Conservation (phyloP, 768 basidiomycete species). For the Collybia sordida region DNA sequence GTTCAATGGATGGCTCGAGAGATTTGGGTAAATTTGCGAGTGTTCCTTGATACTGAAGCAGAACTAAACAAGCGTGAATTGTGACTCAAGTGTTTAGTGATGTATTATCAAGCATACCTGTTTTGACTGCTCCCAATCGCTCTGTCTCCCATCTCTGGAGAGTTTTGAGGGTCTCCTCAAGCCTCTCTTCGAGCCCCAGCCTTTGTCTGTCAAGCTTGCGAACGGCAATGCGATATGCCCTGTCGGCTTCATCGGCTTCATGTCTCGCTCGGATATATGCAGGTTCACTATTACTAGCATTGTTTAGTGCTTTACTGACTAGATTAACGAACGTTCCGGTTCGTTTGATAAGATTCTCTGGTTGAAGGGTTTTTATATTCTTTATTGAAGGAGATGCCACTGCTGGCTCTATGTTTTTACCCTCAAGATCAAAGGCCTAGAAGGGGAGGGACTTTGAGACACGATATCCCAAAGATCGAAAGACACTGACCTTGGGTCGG, state of each 20-base stretch:
- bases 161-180: slow-evolving; percentile 79
- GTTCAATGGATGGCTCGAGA: slow-evolving; percentile 62
- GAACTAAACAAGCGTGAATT: slow-evolving; percentile 40
- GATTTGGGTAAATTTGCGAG: slow-evolving; percentile 70
- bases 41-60: slow-evolving; percentile 86
- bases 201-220: slow-evolving; percentile 81
- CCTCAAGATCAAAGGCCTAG: slow-evolving; percentile 62
- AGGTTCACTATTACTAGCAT: slow-evolving; percentile 55
- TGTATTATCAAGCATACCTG: slow-evolving; percentile 41
- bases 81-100: not conserved
- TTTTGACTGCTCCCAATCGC: slow-evolving; percentile 80
- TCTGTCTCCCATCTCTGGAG: slow-evolving; percentile 88
- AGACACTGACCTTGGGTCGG: slow-evolving; percentile 61
- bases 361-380: slow-evolving; percentile 21
- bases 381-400: slow-evolving; percentile 19
- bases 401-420: slow-evolving; percentile 26
- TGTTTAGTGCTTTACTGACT: slow-evolving; percentile 69
- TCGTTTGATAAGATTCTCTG: slow-evolving; percentile 63
- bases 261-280: slow-evolving; percentile 65
- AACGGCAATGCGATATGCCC: slow-evolving; percentile 76
- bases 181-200: slow-evolving; percentile 80
- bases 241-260: slow-evolving; percentile 83
- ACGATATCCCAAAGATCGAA: not conserved
- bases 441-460: not conserved
- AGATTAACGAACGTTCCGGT: slow-evolving; percentile 69